Evolutionary conservation across 176 grass and related monocot species (phyloP).

Genomic region (Zea luxurians): DNA sequence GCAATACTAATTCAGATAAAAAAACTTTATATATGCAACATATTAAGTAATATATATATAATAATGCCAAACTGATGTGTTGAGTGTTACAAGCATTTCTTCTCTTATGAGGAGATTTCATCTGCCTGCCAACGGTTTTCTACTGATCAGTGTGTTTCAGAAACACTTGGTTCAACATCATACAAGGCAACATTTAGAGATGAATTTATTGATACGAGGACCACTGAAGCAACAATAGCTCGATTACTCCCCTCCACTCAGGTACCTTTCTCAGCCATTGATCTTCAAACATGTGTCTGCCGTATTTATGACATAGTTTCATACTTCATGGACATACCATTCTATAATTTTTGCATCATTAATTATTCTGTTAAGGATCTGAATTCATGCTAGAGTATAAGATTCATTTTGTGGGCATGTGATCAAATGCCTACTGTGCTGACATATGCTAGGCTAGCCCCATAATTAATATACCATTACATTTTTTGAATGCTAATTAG

Average conservation of each 20-base stretch:
- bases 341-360: constrained; percentile 14
- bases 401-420: constrained; percentile 15
- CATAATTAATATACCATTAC: constrained; percentile 8
- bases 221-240: constrained; percentile 74
- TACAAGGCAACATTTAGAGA: constrained; percentile 87
- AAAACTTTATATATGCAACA: too few relatives aligned
- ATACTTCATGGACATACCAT: neutral
- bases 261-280: constrained; percentile 35
- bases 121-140: constrained; percentile 78
- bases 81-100: too few relatives aligned
- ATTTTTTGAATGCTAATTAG: constrained; percentile 32
- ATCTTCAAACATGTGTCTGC: constrained; percentile 3
- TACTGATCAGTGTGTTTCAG: constrained; percentile 56
- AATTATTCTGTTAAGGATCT: constrained; percentile 18
- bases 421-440: neutral
- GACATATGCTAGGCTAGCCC: constrained; percentile 7
- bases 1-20: too few relatives aligned
- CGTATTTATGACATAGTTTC: constrained; percentile 15
- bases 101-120: constrained; percentile 76
- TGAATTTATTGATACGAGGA: constrained; percentile 51
- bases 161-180: constrained; percentile 61
- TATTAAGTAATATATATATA: too few relatives aligned
- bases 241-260: constrained; percentile 61
- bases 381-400: constrained; percentile 18
- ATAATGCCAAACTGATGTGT: too few relatives aligned